Evolutionary conservation across 2,329 filamentous ascomycete genomes (phyloP).

Genomic region (Cytospora mali): DNA sequence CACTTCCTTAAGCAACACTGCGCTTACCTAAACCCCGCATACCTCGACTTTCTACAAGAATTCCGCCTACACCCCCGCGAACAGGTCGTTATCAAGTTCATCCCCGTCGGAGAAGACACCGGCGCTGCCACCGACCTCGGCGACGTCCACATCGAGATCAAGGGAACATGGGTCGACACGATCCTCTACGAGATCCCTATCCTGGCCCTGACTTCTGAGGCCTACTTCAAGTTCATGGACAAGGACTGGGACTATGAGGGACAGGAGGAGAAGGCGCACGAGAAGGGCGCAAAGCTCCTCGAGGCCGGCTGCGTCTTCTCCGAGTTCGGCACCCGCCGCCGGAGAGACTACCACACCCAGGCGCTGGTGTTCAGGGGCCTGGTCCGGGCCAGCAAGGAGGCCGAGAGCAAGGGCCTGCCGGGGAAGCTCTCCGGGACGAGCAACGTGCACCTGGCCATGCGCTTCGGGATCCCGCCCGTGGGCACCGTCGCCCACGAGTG

Average conservation of each 20-base stretch:
- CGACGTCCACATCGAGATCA: constrained; percentile 74
- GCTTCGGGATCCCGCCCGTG: constrained; percentile 79
- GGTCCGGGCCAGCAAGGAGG: constrained; percentile 75
- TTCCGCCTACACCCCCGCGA: constrained; percentile 82
- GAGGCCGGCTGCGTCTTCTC: constrained; percentile 86
- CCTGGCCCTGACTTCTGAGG: constrained; percentile 87
- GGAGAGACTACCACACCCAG: constrained; percentile 93
- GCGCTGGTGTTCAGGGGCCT: constrained; percentile 88
- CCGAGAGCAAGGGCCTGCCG: constrained; percentile 61
- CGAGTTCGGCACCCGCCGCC: constrained; percentile 88
- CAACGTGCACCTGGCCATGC: constrained; percentile 97
- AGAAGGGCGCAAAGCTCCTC: constrained; percentile 77
- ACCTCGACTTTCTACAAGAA: constrained; percentile 78
- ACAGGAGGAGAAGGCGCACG: constrained; percentile 81
- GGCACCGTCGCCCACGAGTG: constrained; percentile 95
- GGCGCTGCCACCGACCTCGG: constrained; percentile 69
- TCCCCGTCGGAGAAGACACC: constrained; percentile 55
- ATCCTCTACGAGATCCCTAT: constrained; percentile 98
- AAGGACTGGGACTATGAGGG: constrained; percentile 87
- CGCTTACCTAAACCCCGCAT: constrained; percentile 75
- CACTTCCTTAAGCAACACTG: constrained; percentile 78
- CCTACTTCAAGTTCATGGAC: constrained; percentile 97
- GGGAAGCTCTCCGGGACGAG: constrained; percentile 87
- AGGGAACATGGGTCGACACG: constrained; percentile 88
- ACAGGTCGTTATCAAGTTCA: constrained; percentile 75